Evolutionary conservation across 1,139 yeast species (phyloP).

Genomic region (Blastobotrys elegans): DNA sequence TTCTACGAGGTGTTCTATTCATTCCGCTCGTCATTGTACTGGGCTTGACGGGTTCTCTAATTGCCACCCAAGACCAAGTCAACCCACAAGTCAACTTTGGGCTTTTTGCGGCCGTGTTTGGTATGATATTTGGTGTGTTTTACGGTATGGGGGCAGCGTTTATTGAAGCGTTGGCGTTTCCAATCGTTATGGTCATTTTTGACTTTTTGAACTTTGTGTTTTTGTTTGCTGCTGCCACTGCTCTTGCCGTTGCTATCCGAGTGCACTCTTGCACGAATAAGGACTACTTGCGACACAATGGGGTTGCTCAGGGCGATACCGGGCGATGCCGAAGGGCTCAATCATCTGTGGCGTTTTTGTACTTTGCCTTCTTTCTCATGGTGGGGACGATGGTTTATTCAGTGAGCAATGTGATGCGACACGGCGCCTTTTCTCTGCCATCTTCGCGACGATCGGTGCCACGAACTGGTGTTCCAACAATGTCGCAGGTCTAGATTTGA

Average conservation of each 20-base stretch:
- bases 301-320: conserved; percentile 65
- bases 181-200: conserved; percentile 62
- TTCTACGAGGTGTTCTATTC: conserved; percentile 70
- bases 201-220: conserved; percentile 88
- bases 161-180: conserved; percentile 79
- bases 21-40: conserved; percentile 69
- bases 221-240: conserved; percentile 92
- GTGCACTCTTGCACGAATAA: conserved; percentile 78
- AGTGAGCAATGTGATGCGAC: conserved; percentile 49
- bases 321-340: conserved; percentile 95
- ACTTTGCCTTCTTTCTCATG: conserved; percentile 75
- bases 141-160: conserved; percentile 79
- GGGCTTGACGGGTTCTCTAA: conserved; percentile 82
- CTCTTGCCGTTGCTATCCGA: conserved; percentile 85
- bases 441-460: conserved; percentile 46
- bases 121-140: conserved; percentile 69
- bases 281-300: conserved; percentile 57
- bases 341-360: conserved; percentile 85
- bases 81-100: conserved; percentile 85
- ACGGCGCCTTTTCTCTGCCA: conserved; percentile 67
- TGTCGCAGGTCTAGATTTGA: conserved; percentile 59
- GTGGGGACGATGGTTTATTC: conserved; percentile 65
- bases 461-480: conserved; percentile 83
- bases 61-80: conserved; percentile 51
- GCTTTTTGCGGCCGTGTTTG: conserved; percentile 84